Evolutionary conservation across 805 yeast genomes (phyloP), one percentile per base, ranked within the genome.

Genomic region (Pichia ethanolica): DNA sequence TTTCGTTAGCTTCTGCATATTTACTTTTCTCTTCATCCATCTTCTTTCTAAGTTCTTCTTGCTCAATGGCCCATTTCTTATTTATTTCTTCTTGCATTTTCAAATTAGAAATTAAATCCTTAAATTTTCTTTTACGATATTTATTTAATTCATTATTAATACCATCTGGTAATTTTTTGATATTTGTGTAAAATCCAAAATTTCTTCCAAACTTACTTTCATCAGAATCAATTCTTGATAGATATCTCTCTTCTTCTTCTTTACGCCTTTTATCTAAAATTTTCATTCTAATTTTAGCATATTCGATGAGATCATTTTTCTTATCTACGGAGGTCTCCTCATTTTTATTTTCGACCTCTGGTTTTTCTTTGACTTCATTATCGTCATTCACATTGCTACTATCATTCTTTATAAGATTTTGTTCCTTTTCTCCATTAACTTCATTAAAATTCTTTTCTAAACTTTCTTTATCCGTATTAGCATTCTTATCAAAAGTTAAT

Each of bases 261-360:
- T 50, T 49, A 51, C 63, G 49, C 59, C 71, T 53, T 60, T 63
- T 46, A 60, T 69, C 53, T 5, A 78, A 63, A 13, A 67, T 54
- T 8, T 59, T 62, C 14, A 71, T 54, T 46, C 88, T 67, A 37
- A 71, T 72, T 26, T 69, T 63, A 0, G 88, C 82, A 60, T 81
- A 82, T 39, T 68, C 78, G 12, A 72, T 78, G 38, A 86, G 71
- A 63, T 84, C 51, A 12, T 43, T 41, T 5, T 36, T 12, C 8
- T 42, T 33, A 42, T 48, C n/a, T 38, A 28, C 25, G 3, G 20
- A 7, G 2, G 26, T 42, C 5, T 44, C 41, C 10, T 27, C 25
- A 20, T 45, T 48, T 20, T 49, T 47, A 30, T 46, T 36, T 39
- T 47, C 45, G 27, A 42, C 40, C 7, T 25, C 41, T 9, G 30